phyloP scores from a whole-genome alignment of 2,329 filamentous ascomycete genomes.

The Escovopsis weberi region DNA sequence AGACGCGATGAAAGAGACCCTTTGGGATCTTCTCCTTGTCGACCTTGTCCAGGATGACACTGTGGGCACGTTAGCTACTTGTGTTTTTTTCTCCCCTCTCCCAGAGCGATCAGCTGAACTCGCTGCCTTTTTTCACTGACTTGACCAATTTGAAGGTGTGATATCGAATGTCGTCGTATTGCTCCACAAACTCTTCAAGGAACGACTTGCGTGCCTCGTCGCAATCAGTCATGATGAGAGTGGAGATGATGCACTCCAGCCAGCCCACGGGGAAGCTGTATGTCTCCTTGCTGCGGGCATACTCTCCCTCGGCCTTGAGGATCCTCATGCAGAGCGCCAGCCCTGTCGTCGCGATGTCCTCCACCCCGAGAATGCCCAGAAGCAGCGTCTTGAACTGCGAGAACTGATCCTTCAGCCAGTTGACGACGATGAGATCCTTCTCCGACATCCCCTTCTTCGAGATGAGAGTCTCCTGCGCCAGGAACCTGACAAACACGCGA shows the following conservation, averaged over 20 bases:
- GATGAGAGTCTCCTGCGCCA: constrained; percentile 57
- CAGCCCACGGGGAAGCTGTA: constrained; percentile 56
- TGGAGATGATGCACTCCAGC: constrained; percentile 49
- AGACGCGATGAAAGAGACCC: constrained; percentile 37
- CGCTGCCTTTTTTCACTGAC: constrained; percentile 33
- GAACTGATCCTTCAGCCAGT: constrained; percentile 66
- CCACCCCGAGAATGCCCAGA: constrained; percentile 43
- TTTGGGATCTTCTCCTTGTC: constrained; percentile 7
- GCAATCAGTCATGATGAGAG: constrained; percentile 43
- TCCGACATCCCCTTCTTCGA: constrained; percentile 52
- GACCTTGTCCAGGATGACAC: constrained; percentile 14
- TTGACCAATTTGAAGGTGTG: constrained; percentile 63
- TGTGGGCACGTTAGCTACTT: constrained; percentile 5
- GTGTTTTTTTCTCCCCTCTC: too few species aligned
- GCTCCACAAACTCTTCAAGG: constrained; percentile 60
- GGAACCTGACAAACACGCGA: constrained; percentile 69
- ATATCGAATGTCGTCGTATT: constrained; percentile 73
- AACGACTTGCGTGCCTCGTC: constrained; percentile 56
- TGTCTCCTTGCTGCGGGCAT: constrained; percentile 44
- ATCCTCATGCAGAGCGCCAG: constrained; percentile 72
- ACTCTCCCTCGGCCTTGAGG: constrained; percentile 62
- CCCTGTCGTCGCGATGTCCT: constrained; percentile 52
- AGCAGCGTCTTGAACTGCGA: constrained; percentile 55
- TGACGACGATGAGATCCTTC: constrained; percentile 58
- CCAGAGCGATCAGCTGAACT: not conserved